Evolutionary conservation across 2,329 filamentous ascomycete species (phyloP).

Genomic region (Neopestalotiopsis rosae): DNA sequence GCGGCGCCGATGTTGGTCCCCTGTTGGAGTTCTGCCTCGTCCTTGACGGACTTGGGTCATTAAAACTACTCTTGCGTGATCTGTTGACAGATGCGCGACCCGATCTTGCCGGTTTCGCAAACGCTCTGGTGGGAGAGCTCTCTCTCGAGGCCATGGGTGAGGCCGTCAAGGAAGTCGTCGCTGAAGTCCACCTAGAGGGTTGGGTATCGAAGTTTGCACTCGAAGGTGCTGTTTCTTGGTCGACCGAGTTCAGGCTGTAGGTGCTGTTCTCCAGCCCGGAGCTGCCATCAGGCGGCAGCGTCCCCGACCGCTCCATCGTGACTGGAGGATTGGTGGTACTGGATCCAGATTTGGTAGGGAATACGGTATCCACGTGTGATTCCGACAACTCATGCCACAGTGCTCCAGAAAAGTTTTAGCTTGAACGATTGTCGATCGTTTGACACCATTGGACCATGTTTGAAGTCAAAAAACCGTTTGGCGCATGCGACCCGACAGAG

Average conservation of each 20-base stretch:
- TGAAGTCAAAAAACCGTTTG: background rate
- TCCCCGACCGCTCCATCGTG: constrained; percentile 23
- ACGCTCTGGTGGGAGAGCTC: constrained; percentile 32
- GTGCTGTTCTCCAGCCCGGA: constrained; percentile 37
- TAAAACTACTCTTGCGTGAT: constrained; percentile 69
- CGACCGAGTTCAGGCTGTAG: constrained; percentile 37
- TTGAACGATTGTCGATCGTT: constrained; percentile 18
- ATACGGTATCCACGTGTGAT: constrained; percentile 14
- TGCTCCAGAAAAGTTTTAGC: constrained; percentile 20
- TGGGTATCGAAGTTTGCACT: constrained; percentile 38
- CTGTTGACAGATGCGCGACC: constrained; percentile 44
- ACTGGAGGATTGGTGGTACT: background rate
- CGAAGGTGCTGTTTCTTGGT: constrained; percentile 37
- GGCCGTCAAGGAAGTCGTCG: constrained; percentile 36
- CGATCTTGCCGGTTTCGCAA: constrained; percentile 26
- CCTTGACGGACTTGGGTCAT: constrained; percentile 69
- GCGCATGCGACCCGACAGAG: constrained; percentile 3
- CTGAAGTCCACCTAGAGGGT: constrained; percentile 38
- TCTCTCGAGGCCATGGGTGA: constrained; percentile 38
- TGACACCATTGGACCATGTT: constrained; percentile 21
- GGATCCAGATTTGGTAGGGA: constrained; percentile 23
- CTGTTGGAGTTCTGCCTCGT: constrained; percentile 47
- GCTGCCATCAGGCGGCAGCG: constrained; percentile 32
- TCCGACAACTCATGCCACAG: constrained; percentile 18
- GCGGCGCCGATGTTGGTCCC: constrained; percentile 62